Percentiles rank a stretch among this genome's conserved stretches.
Evolutionary conservation across 1,284 basidiomycete genomes (phyloP).

Genomic region (Rhodotorula sp.): DNA sequence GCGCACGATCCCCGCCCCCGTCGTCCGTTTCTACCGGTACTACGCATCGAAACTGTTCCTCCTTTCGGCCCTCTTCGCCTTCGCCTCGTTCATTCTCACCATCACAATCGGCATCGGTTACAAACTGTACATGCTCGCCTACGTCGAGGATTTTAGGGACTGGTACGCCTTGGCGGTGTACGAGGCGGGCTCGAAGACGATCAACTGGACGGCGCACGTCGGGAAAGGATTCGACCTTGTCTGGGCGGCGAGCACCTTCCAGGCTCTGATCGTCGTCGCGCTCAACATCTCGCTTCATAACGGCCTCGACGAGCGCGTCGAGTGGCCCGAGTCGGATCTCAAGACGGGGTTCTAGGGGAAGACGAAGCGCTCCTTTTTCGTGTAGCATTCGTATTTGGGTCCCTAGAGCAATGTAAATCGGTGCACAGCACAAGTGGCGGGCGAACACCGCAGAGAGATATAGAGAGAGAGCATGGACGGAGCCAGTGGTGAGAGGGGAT

Average conservation of each 20-base stretch:
- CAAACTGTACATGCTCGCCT: conserved; percentile 23
- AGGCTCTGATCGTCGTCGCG: conserved; percentile 13
- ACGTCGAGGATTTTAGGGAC: conserved; percentile 6
- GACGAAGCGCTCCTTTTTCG: neutral
- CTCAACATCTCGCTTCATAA: conserved; percentile 32
- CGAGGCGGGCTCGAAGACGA: neutral
- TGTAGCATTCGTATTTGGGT: neutral
- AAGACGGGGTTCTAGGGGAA: neutral
- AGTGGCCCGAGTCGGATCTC: conserved; percentile 23
- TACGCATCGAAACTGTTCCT: conserved; percentile 14
- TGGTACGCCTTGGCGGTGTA: conserved; percentile 14
- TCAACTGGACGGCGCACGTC: conserved; percentile 9
- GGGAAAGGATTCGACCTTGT: conserved; percentile 27
- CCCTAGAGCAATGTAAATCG: no score
- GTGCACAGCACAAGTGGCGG: neutral
- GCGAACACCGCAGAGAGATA: neutral
- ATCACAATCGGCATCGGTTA: conserved; percentile 34
- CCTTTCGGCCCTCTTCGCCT: conserved; percentile 11
- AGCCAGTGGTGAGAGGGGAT: neutral
- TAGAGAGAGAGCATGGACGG: no score
- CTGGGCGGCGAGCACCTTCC: conserved; percentile 22
- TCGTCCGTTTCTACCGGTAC: conserved; percentile 27
- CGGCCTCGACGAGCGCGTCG: conserved; percentile 33
- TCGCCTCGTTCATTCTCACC: conserved; percentile 22
- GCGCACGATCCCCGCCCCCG: neutral